phyloP scores from a whole-genome alignment of 768 basidiomycete species.

The Collybiopsis luxurians region DNA sequence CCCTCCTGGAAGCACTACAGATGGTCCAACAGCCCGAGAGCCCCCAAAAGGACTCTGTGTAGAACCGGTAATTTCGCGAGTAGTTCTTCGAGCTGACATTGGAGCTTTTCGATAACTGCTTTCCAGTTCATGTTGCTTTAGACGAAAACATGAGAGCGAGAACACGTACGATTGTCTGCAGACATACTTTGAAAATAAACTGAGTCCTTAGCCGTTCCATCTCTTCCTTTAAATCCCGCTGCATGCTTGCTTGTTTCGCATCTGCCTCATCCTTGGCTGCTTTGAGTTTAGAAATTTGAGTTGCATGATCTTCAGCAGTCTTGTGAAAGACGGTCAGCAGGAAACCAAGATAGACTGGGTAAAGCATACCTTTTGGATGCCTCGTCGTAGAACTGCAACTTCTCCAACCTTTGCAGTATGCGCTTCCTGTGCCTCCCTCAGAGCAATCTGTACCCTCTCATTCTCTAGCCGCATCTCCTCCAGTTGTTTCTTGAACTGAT shows the following conservation, averaged over 20 bases:
- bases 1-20: background rate
- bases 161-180: conserved; percentile 4
- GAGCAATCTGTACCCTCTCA: conserved; percentile 37
- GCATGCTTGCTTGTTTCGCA: conserved; percentile 48
- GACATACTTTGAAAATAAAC: conserved; percentile 62
- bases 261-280: conserved; percentile 61
- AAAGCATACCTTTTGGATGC: conserved; percentile 58
- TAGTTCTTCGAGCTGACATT: conserved; percentile 8
- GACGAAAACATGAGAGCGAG: background rate
- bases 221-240: conserved; percentile 64
- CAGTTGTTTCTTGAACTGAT: conserved; percentile 42
- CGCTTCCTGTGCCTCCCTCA: conserved; percentile 47
- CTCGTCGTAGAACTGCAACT: conserved; percentile 61
- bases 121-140: conserved; percentile 11
- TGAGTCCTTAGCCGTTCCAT: conserved; percentile 70
- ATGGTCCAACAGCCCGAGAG: background rate
- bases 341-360: background rate
- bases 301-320: conserved; percentile 57
- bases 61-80: background rate
- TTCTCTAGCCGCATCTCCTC: conserved; percentile 31
- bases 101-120: conserved; percentile 19
- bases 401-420: conserved; percentile 68
- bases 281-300: conserved; percentile 54
- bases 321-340: conserved; percentile 20
- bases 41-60: background rate